A percentile compares a stretch with the other conserved stretches of the same genome.
These are phyloP conservation scores for Farysia itapuensis DNA, from an alignment of 1,284 basidiomycete genomes.

Conservation along the genomic window DNA sequence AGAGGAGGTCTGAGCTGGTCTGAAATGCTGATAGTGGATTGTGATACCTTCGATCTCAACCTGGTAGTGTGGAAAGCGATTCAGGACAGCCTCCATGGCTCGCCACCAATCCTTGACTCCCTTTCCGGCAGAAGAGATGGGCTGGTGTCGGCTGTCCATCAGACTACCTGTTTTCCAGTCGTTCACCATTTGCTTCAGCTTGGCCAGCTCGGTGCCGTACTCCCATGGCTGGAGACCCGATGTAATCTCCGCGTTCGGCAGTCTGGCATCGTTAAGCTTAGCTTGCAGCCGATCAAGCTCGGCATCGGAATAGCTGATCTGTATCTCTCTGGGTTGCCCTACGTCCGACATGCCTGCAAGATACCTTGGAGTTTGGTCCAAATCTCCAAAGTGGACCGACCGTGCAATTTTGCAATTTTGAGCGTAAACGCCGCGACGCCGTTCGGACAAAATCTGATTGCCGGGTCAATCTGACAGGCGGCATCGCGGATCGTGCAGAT, in stretches of 20 bases:
- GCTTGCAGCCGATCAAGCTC: conserved; percentile 36
- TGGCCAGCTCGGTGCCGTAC: conserved; percentile 39
- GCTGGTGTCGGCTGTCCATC: conserved; percentile 8
- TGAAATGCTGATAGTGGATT: conserved; percentile 43
- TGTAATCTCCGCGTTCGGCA: conserved; percentile 27
- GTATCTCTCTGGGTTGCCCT: conserved; percentile 15
- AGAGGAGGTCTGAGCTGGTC: conserved; percentile 8
- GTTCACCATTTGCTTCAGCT: conserved; percentile 24
- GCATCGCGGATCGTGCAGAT: too few relatives aligned
- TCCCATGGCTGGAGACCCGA: conserved; percentile 32
- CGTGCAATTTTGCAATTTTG: too few relatives aligned
- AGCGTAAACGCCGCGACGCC: too few relatives aligned
- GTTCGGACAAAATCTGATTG: too few relatives aligned
- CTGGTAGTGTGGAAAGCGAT: conserved; percentile 27
- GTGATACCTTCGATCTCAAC: conserved; percentile 39
- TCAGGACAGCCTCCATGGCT: conserved; percentile 26
- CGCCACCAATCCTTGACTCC: conserved; percentile 43
- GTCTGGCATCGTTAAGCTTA: conserved; percentile 37
- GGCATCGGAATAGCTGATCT: conserved; percentile 18
- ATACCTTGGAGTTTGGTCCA: too few relatives aligned
- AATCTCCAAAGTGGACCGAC: too few relatives aligned
- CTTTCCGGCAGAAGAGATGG: conserved; percentile 3
- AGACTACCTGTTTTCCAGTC: conserved; percentile 36
- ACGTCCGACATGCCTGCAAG: conserved; percentile 24
- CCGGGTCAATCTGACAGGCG: too few relatives aligned